A percentile compares a stretch with the other conserved stretches of the same genome.
Evolutionary conservation across 805 yeast species (phyloP).

Genomic region (Metschnikowia similis): DNA sequence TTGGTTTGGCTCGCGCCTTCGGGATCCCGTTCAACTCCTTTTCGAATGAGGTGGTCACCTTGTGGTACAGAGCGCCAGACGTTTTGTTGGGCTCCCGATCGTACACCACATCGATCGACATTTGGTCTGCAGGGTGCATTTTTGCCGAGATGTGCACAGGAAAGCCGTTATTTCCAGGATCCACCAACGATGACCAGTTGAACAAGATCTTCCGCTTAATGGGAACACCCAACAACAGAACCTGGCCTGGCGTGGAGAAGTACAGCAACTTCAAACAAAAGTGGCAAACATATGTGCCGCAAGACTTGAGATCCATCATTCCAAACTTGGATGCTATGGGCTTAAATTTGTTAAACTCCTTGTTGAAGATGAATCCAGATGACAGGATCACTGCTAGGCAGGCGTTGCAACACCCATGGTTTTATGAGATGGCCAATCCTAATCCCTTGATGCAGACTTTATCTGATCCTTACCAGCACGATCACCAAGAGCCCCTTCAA

Average conservation of each 20-base stretch:
- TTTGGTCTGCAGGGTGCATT: slow-evolving; percentile 98
- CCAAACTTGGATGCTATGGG: slow-evolving; percentile 71
- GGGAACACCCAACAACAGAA: slow-evolving; percentile 94
- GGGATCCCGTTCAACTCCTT: slow-evolving; percentile 98
- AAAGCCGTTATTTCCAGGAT: slow-evolving; percentile 92
- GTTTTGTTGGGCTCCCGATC: slow-evolving; percentile 92
- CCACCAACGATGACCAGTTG: slow-evolving; percentile 93
- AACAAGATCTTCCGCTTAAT: slow-evolving; percentile 84
- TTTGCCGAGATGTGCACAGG: slow-evolving; percentile 99
- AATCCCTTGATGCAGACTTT: slow-evolving; percentile 30
- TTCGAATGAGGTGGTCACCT: slow-evolving; percentile 94
- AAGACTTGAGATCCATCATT: slow-evolving; percentile 68
- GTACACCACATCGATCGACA: slow-evolving; percentile 93
- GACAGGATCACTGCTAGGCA: slow-evolving; percentile 57
- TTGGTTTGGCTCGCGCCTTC: slow-evolving; percentile 95
- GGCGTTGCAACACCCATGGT: slow-evolving; percentile 73
- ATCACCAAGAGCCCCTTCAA: slow-evolving; percentile 1
- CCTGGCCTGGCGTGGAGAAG: slow-evolving; percentile 96
- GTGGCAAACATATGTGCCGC: slow-evolving; percentile 84
- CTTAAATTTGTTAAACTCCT: slow-evolving; percentile 56
- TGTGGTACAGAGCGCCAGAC: slow-evolving; percentile 98
- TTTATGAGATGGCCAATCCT: slow-evolving; percentile 60
- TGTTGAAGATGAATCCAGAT: slow-evolving; percentile 60
- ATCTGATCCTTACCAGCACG: slow-evolving; percentile 27
- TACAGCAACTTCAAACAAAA: slow-evolving; percentile 82